Base-by-base conservation (phyloP, 2,329 filamentous ascomycete species). In the Trichoderma sp. region DNA sequence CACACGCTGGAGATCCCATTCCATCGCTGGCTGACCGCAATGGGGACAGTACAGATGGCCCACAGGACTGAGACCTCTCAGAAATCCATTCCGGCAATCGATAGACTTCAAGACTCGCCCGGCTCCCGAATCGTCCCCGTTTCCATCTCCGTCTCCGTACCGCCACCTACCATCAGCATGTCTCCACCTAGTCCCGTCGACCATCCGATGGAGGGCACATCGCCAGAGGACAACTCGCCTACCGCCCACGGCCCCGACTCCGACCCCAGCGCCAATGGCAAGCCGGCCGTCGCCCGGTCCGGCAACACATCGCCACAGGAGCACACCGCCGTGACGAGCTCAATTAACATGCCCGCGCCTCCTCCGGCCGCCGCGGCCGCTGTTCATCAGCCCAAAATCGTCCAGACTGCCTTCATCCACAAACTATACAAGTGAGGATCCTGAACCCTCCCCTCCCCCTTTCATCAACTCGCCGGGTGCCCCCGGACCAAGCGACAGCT, bases 341-440 rank as follows among this genome's bases (percentile, higher is more conserved):
- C 83, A 68, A 83, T 81, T 69, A 84, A 83, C 59, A 89, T 90
- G 88, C 84, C 88, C 41, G 87, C 88, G 27, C 88, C 88, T 18
- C 83, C 85, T 24, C 85, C 87, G 3, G 85, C 88, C n/a, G 92
- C 92, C 24, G 91, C 92, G 1, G 91, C 93, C 6, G 93, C 93
- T 65, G 93, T 95, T 71, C 95, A 97, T 82, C 95, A 98, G 83
- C 95, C 97, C 76, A 99, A 99, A 86, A 96, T 98, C 62, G 95
- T 98, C 18, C 97, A 99, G 86, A 98, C 97, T 12, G 97, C 97
- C 27, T 99, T 99, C 82, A 98, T 99, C 78, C 97, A 99, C 85
- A 99, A 99, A 85, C 91, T 99, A 45, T 99, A 98, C 88, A 98
- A 97, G 95, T 98, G 88, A 82, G 93, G 77, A 59, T 56, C 12